Percentiles rank a stretch among this genome's conserved stretches.
phyloP scores from a whole-genome alignment of 2,329 filamentous ascomycete species.

The Acephala macrosclerotiorum region DNA sequence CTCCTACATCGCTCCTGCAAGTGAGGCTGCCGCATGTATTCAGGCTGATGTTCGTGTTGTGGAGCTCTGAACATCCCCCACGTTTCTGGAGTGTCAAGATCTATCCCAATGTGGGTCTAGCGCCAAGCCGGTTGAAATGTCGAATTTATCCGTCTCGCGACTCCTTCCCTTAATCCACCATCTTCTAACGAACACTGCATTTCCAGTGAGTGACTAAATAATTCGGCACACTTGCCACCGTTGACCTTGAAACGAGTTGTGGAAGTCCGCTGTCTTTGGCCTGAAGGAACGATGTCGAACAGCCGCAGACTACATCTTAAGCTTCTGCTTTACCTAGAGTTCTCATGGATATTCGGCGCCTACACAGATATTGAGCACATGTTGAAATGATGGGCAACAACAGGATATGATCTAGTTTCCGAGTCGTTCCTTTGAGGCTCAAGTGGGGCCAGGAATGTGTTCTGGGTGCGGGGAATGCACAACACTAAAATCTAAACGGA shows the following conservation, averaged over 20 bases:
- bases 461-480: not conserved
- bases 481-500: not conserved
- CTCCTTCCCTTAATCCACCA: not conserved
- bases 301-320: too few species aligned
- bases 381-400: too few species aligned
- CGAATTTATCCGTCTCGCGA: not conserved
- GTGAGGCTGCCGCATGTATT: not conserved
- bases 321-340: too few species aligned
- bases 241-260: too few species aligned
- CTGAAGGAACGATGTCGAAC: too few species aligned
- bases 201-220: too few species aligned
- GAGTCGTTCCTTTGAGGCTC: not conserved
- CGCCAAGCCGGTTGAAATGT: constrained; percentile 2
- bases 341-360: too few species aligned
- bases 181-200: too few species aligned
- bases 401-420: not conserved
- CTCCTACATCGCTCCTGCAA: constrained; percentile 8
- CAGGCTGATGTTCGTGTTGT: not conserved
- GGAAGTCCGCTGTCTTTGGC: too few species aligned
- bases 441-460: not conserved
- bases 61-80: not conserved
- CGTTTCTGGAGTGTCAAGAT: not conserved
- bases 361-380: too few species aligned
- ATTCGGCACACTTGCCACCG: too few species aligned
- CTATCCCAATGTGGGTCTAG: not conserved